Percentiles rank a stretch among this genome's conserved stretches.
Conservation (phyloP, 2,329 filamentous ascomycete genomes). For the Trematosphaeria pertusa region DNA sequence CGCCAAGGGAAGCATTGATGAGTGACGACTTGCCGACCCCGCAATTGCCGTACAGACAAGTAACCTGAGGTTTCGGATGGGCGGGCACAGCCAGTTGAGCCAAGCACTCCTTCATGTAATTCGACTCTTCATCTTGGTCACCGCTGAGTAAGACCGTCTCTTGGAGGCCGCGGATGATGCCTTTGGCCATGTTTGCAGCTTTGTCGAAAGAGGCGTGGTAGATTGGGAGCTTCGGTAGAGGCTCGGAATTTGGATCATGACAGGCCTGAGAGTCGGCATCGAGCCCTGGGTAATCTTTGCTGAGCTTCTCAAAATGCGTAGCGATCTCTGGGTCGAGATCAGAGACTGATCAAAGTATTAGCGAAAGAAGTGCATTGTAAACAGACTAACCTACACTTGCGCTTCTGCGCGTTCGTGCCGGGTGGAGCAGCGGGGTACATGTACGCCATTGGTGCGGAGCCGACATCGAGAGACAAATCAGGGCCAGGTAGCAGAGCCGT, state of each 20-base stretch:
- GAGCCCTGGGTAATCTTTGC: background rate
- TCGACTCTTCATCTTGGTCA: background rate
- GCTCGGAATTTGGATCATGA: constrained; percentile 1
- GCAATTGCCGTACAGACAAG: constrained; percentile 7
- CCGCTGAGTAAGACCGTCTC: background rate
- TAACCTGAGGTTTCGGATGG: background rate
- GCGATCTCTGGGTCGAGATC: constrained; percentile 2
- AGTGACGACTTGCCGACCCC: constrained; percentile 3
- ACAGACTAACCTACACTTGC: too few species aligned
- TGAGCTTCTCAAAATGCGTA: background rate
- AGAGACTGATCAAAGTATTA: background rate
- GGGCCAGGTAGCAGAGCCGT: too few species aligned
- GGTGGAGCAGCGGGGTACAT: too few species aligned
- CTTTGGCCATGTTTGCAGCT: background rate
- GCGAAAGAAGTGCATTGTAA: too few species aligned
- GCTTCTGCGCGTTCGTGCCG: too few species aligned
- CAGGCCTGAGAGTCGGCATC: background rate
- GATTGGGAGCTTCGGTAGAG: background rate
- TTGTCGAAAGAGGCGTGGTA: constrained; percentile 1
- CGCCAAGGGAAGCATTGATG: constrained; percentile 2
- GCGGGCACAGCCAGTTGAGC: background rate
- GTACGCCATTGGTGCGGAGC: too few species aligned
- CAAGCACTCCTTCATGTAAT: constrained; percentile 5
- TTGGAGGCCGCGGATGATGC: constrained; percentile 1
- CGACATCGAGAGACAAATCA: too few species aligned